Conservation (phyloP, 441 rosid species). For the Mallotus repandus region DNA sequence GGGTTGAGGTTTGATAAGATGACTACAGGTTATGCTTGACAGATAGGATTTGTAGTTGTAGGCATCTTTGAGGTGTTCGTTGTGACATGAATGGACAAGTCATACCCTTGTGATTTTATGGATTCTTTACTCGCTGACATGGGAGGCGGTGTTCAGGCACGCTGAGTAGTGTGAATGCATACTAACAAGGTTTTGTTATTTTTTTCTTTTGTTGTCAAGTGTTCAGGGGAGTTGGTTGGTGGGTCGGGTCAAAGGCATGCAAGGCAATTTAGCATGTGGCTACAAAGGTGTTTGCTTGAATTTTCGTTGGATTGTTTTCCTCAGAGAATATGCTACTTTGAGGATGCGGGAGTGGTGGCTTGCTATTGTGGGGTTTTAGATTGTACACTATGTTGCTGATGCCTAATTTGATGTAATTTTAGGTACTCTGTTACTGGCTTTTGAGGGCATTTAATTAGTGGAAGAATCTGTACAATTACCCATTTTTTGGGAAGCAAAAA, state of each 20-base stretch:
- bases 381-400: conserved; percentile 31
- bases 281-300: conserved; percentile 5
- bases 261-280: conserved; percentile 9
- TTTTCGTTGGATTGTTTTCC: conserved; percentile 4
- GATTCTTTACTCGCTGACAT: conserved; percentile 29
- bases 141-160: conserved; percentile 18
- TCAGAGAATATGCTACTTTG: background rate
- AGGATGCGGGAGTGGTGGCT: conserved; percentile 1
- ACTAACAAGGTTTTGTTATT: conserved; percentile 23
- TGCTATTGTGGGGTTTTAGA: conserved; percentile 17
- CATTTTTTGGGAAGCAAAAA: conserved; percentile 23
- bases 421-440: conserved; percentile 17
- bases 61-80: conserved; percentile 23
- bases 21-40: conserved; percentile 17
- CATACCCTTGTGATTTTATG: conserved; percentile 13
- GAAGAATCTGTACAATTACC: conserved; percentile 33
- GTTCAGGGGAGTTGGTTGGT: conserved; percentile 12
- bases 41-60: conserved; percentile 25
- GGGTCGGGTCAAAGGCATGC: background rate
- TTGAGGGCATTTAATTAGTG: conserved; percentile 13
- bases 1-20: conserved; percentile 20
- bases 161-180: conserved; percentile 13
- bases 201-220: background rate
- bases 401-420: conserved; percentile 31
- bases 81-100: background rate